Base-by-base conservation (phyloP, 2,329 filamentous ascomycete species). In the Paecilomyces niveus region DNA sequence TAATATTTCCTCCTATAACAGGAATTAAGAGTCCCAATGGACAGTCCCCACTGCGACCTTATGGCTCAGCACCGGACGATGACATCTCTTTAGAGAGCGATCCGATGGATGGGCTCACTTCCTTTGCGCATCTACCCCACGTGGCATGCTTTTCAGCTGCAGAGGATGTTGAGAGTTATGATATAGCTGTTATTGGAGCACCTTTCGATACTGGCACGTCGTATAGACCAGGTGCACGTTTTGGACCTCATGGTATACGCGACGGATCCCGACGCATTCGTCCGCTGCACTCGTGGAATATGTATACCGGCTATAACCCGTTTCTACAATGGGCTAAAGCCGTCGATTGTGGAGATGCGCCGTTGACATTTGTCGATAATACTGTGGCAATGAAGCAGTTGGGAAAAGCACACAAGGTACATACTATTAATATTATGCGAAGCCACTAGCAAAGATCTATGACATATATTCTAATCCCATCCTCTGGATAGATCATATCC, bases 341-440 rank as follows among this genome's bases (percentile, higher is more conserved):
- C 13, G 74, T 82, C 6, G 80, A 82, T 59, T 81, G 80, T 58
- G 80, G 80, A 24, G 79, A 81, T 67, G 78, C 74, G 7, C 79
- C 79, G 1, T 64, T 78, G 60, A 78, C 75, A 0, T 73, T 74
- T 53, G 63, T 82, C 58, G 76, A 82, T 61, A 82, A 82, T 55
- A 81, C 77, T 2, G 69, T 77, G 32, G 79, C 79, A 0, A 63
- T 81, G 58, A 76, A 76, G 58, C 78, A 81, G 64, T 70, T 81
- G 31, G 75, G 76, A 49, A 69, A 71, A 57, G 71, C 76, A 1
- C 83, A 86, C 64, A 74, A 74, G 70, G 80, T 79, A 58, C 24
- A n/a, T n/a, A n/a, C n/a, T n/a, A n/a, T n/a, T n/a, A n/a, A n/a
- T n/a, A n/a, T n/a, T n/a, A n/a, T 26, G 24, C 5, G 24, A 26